Base-by-base conservation (phyloP, 345 rosid genomes). In the Brassica juncea region DNA sequence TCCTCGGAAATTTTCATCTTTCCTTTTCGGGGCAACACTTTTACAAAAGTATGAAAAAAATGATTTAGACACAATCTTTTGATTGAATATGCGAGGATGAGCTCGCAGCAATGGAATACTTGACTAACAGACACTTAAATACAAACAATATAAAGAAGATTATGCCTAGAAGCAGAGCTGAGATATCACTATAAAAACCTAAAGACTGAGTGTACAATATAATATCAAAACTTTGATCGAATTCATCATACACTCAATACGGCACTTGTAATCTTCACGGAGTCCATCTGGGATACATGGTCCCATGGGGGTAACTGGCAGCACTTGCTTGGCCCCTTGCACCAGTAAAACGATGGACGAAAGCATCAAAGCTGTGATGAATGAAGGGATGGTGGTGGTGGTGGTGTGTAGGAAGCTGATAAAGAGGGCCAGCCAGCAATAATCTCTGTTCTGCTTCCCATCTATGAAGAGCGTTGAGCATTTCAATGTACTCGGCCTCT, bases 1-100 rank as follows among this genome's bases (percentile, higher is more conserved):
- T 58, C 28, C 47, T 27, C 8, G 4, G 47, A 28, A 70, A 15
- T 54, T 71, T 78, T 70, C 64, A 21, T 67, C 67, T 58, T 67
- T 14, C 61, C 73, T 68, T 76, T 68, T 7, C 11, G 6, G 60
- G 68, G 9, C 9, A 42, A 42, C 52, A 8, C 34, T 0, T 70
- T 32, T 52, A 49, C 10, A n/a, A 49, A 31, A 12, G 14, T 27
- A 30, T 6, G 35, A 55, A 71, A 55, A 70, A 32, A 78, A 78
- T 71, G 71, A 64, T 35, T 75, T 25, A 35, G 31, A 35, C 70
- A 57, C 21, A 25, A 2, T 12, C 0, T 19, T 64, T 55, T 28
- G 11, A 71, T 55, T 37, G 31, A 70, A 54, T 66, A 6, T 28
- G 47, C 12, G 27, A 35, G 2, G 70, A 61, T 23, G 8, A 34